These are phyloP conservation scores for Pleurotus salmoneostramineus DNA, from an alignment of 768 basidiomycete genomes.

Conservation along the genomic window DNA sequence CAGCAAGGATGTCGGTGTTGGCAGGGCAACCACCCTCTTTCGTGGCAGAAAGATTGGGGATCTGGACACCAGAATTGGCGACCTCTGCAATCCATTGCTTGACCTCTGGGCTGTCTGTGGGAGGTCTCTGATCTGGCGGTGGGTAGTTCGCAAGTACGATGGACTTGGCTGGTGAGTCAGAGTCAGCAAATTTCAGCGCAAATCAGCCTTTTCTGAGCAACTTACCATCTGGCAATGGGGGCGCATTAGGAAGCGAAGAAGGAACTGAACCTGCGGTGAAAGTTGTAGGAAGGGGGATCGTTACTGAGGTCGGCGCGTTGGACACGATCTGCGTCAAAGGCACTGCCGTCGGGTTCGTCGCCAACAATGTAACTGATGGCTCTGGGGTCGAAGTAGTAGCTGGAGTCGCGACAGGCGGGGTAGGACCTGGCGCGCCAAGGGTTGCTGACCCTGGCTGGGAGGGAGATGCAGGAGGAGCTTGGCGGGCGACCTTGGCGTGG, in stretches of 20 bases:
- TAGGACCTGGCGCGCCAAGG: neutral
- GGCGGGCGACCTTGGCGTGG: conserved; percentile 24
- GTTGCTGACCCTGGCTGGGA: conserved; percentile 11
- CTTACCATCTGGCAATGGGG: conserved; percentile 48
- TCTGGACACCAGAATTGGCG: conserved; percentile 43
- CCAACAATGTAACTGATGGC: conserved; percentile 33
- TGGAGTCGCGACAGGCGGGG: neutral
- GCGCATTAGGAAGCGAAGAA: conserved; percentile 49
- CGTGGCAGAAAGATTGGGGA: conserved; percentile 50
- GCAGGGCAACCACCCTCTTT: conserved; percentile 50
- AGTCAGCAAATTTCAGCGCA: neutral
- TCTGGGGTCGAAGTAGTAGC: conserved; percentile 15
- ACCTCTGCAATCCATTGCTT: conserved; percentile 69
- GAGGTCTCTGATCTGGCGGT: conserved; percentile 55
- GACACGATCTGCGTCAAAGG: conserved; percentile 47
- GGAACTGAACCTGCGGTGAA: conserved; percentile 46
- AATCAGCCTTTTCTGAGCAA: neutral
- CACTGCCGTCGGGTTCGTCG: conserved; percentile 58
- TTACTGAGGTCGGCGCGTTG: conserved; percentile 35
- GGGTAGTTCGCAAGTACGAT: conserved; percentile 53
- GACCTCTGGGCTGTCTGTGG: conserved; percentile 57
- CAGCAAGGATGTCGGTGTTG: conserved; percentile 45
- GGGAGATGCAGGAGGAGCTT: conserved; percentile 16
- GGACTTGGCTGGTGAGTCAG: neutral
- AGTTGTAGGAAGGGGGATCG: conserved; percentile 41